A percentile compares a stretch with the other conserved stretches of the same genome.
Evolutionary conservation across 2,329 filamentous ascomycete genomes (phyloP).

Genomic region (Trichoderma koningii): DNA sequence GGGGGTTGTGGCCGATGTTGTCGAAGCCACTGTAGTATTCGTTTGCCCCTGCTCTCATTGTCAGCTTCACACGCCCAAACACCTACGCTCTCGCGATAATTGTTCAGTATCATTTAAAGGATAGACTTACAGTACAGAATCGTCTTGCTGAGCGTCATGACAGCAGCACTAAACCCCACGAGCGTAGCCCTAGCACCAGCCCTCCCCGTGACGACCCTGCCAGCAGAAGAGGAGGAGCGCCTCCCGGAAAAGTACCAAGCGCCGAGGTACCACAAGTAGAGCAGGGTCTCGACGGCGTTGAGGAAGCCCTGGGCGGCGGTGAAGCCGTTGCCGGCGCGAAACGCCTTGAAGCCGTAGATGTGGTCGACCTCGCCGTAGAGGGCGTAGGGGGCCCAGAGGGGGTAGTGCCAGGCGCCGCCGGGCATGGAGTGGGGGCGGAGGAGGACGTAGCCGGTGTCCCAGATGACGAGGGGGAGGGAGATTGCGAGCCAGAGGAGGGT

Average conservation of each 20-base stretch:
- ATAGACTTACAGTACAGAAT: conserved; percentile 61
- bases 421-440: conserved; percentile 80
- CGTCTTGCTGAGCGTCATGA: conserved; percentile 66
- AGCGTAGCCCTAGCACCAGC: conserved; percentile 50
- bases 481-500: conserved; percentile 71
- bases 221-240: conserved; percentile 28
- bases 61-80: neutral
- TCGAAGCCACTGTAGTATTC: conserved; percentile 59
- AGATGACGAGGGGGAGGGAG: conserved; percentile 75
- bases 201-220: conserved; percentile 45
- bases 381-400: conserved; percentile 75
- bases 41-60: conserved; percentile 49
- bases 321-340: conserved; percentile 69
- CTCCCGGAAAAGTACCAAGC: conserved; percentile 37
- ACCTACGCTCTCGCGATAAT: no score
- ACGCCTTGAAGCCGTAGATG: conserved; percentile 78
- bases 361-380: conserved; percentile 80
- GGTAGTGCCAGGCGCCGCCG: conserved; percentile 70
- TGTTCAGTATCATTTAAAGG: no score
- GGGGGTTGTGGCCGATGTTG: conserved; percentile 59
- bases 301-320: conserved; percentile 71
- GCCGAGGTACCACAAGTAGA: conserved; percentile 62
- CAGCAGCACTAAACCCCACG: conserved; percentile 54
- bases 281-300: conserved; percentile 67
- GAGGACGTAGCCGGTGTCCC: conserved; percentile 81